phyloP scores from a whole-genome alignment of 805 yeast species.

The Barnettozyma wickerhamii region DNA sequence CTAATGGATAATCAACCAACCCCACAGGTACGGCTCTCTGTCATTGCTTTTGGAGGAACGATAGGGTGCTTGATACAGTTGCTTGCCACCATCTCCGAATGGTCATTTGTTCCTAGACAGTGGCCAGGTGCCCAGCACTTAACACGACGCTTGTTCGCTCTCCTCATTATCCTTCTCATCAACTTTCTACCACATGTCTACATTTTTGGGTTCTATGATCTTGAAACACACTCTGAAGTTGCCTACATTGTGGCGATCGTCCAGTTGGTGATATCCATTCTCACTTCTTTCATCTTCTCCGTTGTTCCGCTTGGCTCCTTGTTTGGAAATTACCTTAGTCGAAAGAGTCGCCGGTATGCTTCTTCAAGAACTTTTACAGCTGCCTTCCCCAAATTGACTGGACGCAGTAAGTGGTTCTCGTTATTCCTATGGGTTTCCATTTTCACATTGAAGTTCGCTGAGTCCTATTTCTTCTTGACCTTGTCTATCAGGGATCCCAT shows the following conservation, averaged over 20 bases:
- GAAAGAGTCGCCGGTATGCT: slow-evolving; percentile 42
- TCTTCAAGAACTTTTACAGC: slow-evolving; percentile 60
- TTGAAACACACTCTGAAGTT: slow-evolving; percentile 31
- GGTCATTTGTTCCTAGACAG: slow-evolving; percentile 59
- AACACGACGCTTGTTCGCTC: slow-evolving; percentile 39
- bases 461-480: slow-evolving; percentile 76
- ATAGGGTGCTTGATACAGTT: slow-evolving; percentile 56
- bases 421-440: slow-evolving; percentile 64
- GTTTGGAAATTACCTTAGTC: slow-evolving; percentile 38
- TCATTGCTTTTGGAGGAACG: slow-evolving; percentile 65
- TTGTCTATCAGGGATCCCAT: slow-evolving; percentile 71
- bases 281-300: slow-evolving; percentile 53
- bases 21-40: slow-evolving; percentile 47
- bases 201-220: slow-evolving; percentile 39
- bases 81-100: slow-evolving; percentile 54
- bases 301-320: slow-evolving; percentile 54
- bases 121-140: slow-evolving; percentile 72
- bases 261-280: slow-evolving; percentile 55
- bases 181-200: slow-evolving; percentile 51
- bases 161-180: slow-evolving; percentile 39
- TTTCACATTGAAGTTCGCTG: slow-evolving; percentile 62
- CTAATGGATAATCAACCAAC: slow-evolving; percentile 58
- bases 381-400: slow-evolving; percentile 48
- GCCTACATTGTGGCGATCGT: slow-evolving; percentile 43
- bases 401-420: slow-evolving; percentile 56